Percentiles rank a stretch among this genome's conserved stretches.
Conservation (phyloP, 371 early-diverging fungal genomes). For the Mucor piriformis region DNA sequence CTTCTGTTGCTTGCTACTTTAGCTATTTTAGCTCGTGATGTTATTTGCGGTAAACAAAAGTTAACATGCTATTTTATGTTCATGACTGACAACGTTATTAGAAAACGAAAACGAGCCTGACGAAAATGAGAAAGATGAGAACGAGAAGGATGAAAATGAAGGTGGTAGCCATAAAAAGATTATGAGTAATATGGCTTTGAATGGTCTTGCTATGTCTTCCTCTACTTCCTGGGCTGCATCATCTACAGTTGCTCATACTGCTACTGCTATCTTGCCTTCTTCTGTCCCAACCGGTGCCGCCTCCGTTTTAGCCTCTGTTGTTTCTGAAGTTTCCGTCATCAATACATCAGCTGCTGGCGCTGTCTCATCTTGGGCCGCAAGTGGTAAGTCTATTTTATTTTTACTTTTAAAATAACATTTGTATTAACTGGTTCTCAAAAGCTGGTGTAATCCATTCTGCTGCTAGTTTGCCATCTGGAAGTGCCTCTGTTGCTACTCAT, state of each 20-base stretch:
- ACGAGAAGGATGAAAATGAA: constrained; percentile 1
- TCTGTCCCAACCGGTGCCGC: background rate
- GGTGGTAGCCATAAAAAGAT: background rate
- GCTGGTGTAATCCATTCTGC: background rate
- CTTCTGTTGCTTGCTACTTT: constrained; percentile 14
- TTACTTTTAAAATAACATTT: background rate
- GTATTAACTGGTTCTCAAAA: background rate
- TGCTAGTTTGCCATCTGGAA: background rate
- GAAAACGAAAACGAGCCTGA: constrained; percentile 11
- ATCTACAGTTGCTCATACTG: constrained; percentile 3
- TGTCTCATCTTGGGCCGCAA: constrained; percentile 12
- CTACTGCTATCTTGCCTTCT: background rate
- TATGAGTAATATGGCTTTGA: background rate
- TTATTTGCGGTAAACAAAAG: constrained; percentile 3
- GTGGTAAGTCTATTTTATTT: constrained; percentile 12
- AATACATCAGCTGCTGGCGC: constrained; percentile 7
- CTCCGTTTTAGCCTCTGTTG: constrained; percentile 1
- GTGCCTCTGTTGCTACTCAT: constrained; percentile 4
- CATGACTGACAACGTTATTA: background rate
- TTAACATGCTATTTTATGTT: background rate
- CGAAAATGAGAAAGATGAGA: constrained; percentile 11
- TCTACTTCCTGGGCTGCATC: constrained; percentile 1
- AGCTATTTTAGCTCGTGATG: constrained; percentile 13
- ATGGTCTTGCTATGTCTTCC: background rate
- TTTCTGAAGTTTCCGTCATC: constrained; percentile 2